Evolutionary conservation across 768 basidiomycete genomes (phyloP), one percentile per base, ranked within the genome.

Genomic region (Boletus speciosus): DNA sequence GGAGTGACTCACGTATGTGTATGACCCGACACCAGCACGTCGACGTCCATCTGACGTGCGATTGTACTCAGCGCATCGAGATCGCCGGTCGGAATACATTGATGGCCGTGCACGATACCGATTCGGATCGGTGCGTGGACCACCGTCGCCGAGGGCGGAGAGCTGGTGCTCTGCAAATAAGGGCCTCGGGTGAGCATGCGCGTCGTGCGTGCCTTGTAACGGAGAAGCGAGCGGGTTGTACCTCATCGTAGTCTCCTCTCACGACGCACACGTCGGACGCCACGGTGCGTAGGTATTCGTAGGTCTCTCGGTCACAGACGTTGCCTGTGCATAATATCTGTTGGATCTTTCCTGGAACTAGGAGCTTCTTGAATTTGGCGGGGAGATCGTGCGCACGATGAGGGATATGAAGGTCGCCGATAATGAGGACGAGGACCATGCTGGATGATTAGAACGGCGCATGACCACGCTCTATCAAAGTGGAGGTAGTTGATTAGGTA

Each of bases 281-380:
- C n/a, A 99, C 90, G 14, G 91, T 93, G 60, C 92, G 80, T 23
- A 99, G 78, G 76, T 97, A 98, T 62, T 98, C 97, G 71, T 90
- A 94, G 7, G 97, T 98, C 73, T 98, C 96, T 65, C 88, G 86
- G 75, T 99, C 97, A 71, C 93, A 95, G 23, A 98, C 88, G 68
- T 98, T 98, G 44, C 97, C 97, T 0, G 96, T 98, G 70, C 93
- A 97, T 25, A 98, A 78, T 55, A 98, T 97, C 71, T 98, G 96
- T 58, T 95, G 92, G 42, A 99, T 98, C 72, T 99, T 99, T 21
- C 97, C 97, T 19, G 90, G 90, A 6, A 92, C 86, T 49, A 99
- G 79, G 1, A 98, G 85, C 66, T 98, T 97, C 76, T 96, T 95
- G 76, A 99, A 99, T 74, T 98, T 98, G 14, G 84, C 77, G 0